A percentile compares a stretch with the other conserved stretches of the same genome.
Evolutionary conservation across 2,329 filamentous ascomycete genomes (phyloP).

Genomic region (Eurotiales sp.): DNA sequence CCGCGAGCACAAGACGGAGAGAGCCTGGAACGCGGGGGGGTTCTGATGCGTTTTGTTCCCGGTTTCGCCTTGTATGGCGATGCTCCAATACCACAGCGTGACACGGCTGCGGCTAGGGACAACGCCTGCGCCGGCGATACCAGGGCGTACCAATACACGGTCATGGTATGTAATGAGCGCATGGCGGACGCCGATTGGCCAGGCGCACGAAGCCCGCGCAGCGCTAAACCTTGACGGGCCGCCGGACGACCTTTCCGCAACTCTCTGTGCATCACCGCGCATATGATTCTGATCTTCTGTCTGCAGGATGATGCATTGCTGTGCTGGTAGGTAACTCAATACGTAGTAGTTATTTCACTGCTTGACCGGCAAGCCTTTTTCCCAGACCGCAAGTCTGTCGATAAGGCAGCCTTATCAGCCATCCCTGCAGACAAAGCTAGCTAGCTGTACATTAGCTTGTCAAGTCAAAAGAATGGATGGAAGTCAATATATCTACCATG

Average conservation of each 20-base stretch:
- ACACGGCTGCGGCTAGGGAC: too few relatives aligned
- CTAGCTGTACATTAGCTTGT: background rate
- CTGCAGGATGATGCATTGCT: too few relatives aligned
- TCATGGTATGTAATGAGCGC: background rate
- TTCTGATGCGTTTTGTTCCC: too few relatives aligned
- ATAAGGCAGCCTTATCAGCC: background rate
- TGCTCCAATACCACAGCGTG: background rate
- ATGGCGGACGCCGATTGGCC: background rate
- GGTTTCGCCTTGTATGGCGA: background rate
- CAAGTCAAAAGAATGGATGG: too few relatives aligned
- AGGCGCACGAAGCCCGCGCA: background rate
- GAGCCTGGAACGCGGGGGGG: too few relatives aligned
- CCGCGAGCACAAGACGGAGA: too few relatives aligned
- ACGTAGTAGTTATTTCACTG: too few relatives aligned
- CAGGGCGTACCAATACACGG: background rate
- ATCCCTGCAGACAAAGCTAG: background rate
- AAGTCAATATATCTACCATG: too few relatives aligned
- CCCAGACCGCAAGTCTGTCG: too few relatives aligned
- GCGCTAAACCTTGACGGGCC: constrained; percentile 9
- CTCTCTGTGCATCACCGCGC: too few relatives aligned
- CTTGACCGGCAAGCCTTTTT: too few relatives aligned
- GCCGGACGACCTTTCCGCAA: constrained; percentile 3
- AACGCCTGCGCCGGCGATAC: background rate
- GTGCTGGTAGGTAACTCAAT: background rate
- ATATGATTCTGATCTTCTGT: too few relatives aligned